Evolutionary conservation across 768 basidiomycete genomes (phyloP), one percentile per base, ranked within the genome.

Genomic region (Hericium coralloides): DNA sequence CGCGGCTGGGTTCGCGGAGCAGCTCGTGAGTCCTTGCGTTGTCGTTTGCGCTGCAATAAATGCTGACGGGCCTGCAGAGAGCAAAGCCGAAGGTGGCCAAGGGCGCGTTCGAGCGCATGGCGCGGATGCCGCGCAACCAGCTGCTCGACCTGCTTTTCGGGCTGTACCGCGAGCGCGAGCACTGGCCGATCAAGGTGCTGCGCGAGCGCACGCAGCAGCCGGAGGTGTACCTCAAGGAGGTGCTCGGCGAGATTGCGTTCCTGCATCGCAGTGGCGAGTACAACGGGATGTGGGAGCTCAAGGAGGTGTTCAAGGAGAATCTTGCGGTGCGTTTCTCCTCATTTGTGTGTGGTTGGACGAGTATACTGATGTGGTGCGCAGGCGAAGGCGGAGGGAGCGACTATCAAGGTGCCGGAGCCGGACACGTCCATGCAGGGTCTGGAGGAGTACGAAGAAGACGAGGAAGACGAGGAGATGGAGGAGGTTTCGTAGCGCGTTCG

Each of bases 71-170:
- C 26, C 26, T 31, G 26, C 4, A 31, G 26, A 31, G 8, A 8
- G 26, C 26, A 8, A 89, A 85, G 70, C 79, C 73, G 39, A 89
- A 87, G 67, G 77, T 74, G 1, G 69, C 76, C 17, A 89, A 89
- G 63, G 86, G 86, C 26, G 74, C 80, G 14, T 88, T 88, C 72
- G 91, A 94, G 70, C 87, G 89, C 63, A 88, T 90, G 82, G 86
- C 89, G n/a, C 89, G 94, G 67, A 85, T 97, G 72, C 91, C 92
- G 6, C 79, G 87, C 55, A 88, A 92, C 72, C 88, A 95, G 66
- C 79, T 97, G 8, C 77, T 92, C 69, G 92, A 97, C 68, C 73
- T 86, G 55, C 77, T 97, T 43, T 95, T 95, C 71, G 63, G 72
- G 2, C 75, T 85, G 6, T 98, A 95, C 76, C 79, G 81, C 58